Base-by-base conservation (phyloP, 805 yeast genomes). In the Wickerhamomyces canadensis region DNA sequence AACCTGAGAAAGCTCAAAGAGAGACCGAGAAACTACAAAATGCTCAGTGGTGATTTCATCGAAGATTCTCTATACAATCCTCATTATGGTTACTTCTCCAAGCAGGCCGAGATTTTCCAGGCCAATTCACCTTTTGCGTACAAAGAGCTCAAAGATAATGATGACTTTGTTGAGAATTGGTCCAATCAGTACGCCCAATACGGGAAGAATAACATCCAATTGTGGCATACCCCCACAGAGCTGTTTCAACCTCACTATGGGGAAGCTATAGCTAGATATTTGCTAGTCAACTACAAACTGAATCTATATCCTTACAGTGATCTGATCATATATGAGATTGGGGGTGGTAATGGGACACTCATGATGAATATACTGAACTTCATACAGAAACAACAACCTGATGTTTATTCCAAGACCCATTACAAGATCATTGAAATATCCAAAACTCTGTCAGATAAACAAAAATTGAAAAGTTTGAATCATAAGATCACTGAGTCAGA, bases 181-280 rank as follows among this genome's bases (percentile, higher is more conserved):
- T 64, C 76, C 24, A 55, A 63, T 17, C 78, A 82, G 13, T 83
- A 82, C 54, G 57, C 64, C 11, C 65, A 68, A 47, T 80, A 78
- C 52, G 49, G 43, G 17, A 49, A 46, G 41, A 54, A 50, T 32
- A 37, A 42, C 0, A 45, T 77, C 13, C 95, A 86, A 58, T 59
- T 84, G 33, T 86, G 95, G 95, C 95, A 86, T 54, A 86, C 95
- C 0, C 95, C 95, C 1, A 82, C 93, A 0, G 95, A 87, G 57
- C 64, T 86, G 31, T 86, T 86, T 60, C 79, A 79, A 44, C 95
- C 96, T 0, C 79, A 68, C 49, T 86, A 87, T 51, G 95, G 95
- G 12, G 84, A 84, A 55, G 87, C 94, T 0, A 62, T 91, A 39
- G 96, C 96, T 0, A 65, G 89, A 37, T 84, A 86, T 60, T 61